phyloP scores from a whole-genome alignment of 2,329 filamentous ascomycete genomes.

The Cladosporium sp. region DNA sequence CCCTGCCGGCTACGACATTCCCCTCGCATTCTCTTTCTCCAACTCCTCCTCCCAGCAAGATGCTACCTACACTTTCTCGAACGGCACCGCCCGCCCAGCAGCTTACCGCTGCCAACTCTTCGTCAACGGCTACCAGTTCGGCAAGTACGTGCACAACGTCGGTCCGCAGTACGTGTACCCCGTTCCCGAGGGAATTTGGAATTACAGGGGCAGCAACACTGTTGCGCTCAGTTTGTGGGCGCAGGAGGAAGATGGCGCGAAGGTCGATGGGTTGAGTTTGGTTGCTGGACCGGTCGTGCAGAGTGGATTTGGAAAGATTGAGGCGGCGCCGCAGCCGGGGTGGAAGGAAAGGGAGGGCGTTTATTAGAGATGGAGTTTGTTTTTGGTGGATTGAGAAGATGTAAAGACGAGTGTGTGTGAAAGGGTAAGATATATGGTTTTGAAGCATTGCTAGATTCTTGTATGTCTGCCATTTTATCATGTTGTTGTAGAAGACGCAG shows the following conservation, averaged over 20 bases:
- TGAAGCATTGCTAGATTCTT: no score
- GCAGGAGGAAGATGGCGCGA: conserved; percentile 54
- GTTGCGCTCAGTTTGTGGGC: conserved; percentile 67
- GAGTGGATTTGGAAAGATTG: conserved; percentile 31
- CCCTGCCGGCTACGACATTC: conserved; percentile 56
- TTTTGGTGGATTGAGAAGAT: no score
- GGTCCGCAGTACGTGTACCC: conserved; percentile 70
- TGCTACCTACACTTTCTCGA: conserved; percentile 22
- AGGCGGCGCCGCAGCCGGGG: conserved; percentile 26
- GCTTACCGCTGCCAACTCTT: conserved; percentile 62
- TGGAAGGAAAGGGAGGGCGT: conserved; percentile 29
- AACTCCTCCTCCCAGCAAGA: no score
- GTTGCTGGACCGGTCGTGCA: conserved; percentile 28
- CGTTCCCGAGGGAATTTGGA: conserved; percentile 68
- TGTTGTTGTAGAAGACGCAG: no score
- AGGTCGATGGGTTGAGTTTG: conserved; percentile 42
- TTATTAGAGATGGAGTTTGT: conserved; percentile 24
- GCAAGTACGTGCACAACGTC: conserved; percentile 66
- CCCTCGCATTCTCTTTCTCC: conserved; percentile 55
- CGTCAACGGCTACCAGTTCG: conserved; percentile 74
- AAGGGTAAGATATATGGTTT: no score
- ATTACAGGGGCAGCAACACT: conserved; percentile 68
- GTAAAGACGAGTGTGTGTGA: no score
- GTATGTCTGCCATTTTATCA: no score
- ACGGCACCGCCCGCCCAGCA: conserved; percentile 25